Evolutionary conservation across 1,139 yeast genomes (phyloP).

Genomic region (Debaryomycetaceae sp.): DNA sequence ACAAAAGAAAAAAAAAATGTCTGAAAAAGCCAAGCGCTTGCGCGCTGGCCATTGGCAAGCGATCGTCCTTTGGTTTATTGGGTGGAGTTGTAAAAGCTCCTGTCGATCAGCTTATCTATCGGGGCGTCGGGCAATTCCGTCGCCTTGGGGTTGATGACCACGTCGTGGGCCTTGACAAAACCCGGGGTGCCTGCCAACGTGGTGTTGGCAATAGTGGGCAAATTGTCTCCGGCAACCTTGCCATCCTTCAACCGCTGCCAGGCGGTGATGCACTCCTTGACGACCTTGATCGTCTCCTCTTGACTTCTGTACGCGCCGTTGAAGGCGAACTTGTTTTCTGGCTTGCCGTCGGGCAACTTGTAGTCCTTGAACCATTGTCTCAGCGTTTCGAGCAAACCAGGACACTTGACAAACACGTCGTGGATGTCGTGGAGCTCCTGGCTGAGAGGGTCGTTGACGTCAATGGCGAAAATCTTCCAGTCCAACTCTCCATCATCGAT

Average conservation of each 20-base stretch:
- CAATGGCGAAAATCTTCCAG: conserved; percentile 85
- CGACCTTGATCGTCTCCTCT: conserved; percentile 66
- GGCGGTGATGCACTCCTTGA: conserved; percentile 65
- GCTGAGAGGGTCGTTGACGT: conserved; percentile 72
- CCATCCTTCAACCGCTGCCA: conserved; percentile 65
- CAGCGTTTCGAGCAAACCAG: conserved; percentile 78
- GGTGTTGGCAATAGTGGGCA: conserved; percentile 50
- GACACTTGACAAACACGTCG: conserved; percentile 72
- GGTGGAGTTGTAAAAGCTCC: conserved; percentile 3
- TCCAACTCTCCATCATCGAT: conserved; percentile 92
- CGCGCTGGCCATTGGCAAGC: no score
- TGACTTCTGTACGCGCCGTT: conserved; percentile 74
- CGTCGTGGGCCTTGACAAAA: conserved; percentile 14
- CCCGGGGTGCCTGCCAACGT: conserved; percentile 54
- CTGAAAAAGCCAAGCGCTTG: no score
- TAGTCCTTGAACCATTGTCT: conserved; percentile 90
- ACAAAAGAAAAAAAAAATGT: no score
- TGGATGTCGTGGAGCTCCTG: conserved; percentile 65
- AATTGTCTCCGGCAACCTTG: conserved; percentile 45
- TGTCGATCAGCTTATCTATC: conserved; percentile 3
- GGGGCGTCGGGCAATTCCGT: conserved; percentile 1
- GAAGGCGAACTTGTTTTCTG: conserved; percentile 82
- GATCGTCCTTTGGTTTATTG: neutral
- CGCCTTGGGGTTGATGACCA: conserved; percentile 1
- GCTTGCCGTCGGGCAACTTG: conserved; percentile 89